Evolutionary conservation across 169 alveolate genomes (phyloP).

Genomic region (Cryptosporidium andersoni): DNA sequence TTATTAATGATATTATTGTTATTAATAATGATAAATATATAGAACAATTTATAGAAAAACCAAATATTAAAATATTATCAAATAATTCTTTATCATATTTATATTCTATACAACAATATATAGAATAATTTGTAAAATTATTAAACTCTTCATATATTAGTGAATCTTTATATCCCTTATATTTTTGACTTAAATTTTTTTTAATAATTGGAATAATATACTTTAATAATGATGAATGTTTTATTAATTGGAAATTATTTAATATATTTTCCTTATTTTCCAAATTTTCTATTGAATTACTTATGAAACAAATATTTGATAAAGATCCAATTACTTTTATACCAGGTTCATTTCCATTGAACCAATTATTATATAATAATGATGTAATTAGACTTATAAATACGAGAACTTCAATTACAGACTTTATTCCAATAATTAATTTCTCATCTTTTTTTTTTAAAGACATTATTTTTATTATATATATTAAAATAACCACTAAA

Average conservation of each 20-base stretch:
- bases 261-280: too few relatives aligned
- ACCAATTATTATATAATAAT: conserved; percentile 36
- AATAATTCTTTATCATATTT: too few relatives aligned
- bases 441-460: conserved; percentile 28
- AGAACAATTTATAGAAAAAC: neutral
- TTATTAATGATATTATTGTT: conserved; percentile 2
- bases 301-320: conserved; percentile 22
- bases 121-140: too few relatives aligned
- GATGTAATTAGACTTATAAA: conserved; percentile 6
- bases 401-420: conserved; percentile 13
- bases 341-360: conserved; percentile 11
- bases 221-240: too few relatives aligned
- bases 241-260: too few relatives aligned
- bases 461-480: conserved; percentile 11
- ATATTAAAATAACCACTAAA: neutral
- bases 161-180: too few relatives aligned
- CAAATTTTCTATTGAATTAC: too few relatives aligned
- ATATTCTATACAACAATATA: too few relatives aligned
- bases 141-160: too few relatives aligned
- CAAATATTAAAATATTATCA: too few relatives aligned
- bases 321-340: conserved; percentile 5
- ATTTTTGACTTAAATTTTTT: too few relatives aligned
- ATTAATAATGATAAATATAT: conserved; percentile 8
- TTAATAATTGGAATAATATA: too few relatives aligned
- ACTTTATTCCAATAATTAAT: conserved; percentile 37